A percentile compares a stretch with the other conserved stretches of the same genome.
phyloP scores from a whole-genome alignment of 2,329 filamentous ascomycete genomes.

The Rhinocladiella similis region DNA sequence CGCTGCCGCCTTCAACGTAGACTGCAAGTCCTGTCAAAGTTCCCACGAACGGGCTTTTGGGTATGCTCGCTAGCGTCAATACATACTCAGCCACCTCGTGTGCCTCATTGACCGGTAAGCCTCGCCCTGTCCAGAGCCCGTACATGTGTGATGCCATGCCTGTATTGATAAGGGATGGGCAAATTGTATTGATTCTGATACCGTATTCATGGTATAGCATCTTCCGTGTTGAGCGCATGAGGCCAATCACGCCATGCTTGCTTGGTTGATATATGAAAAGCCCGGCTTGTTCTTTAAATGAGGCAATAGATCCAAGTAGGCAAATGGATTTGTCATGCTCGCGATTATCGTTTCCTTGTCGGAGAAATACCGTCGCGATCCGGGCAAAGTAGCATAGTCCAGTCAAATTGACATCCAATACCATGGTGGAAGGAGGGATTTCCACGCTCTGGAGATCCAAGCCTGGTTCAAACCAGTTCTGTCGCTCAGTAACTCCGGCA shows the following conservation, averaged over 20 bases:
- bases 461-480: conserved; percentile 46
- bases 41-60: conserved; percentile 1
- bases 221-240: conserved; percentile 47
- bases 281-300: conserved; percentile 50
- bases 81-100: conserved; percentile 37
- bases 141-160: conserved; percentile 38
- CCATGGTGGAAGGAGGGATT: conserved; percentile 20
- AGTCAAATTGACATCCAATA: conserved; percentile 50
- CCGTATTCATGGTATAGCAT: conserved; percentile 27
- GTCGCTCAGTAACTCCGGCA: conserved; percentile 47
- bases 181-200: conserved; percentile 45
- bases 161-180: conserved; percentile 46
- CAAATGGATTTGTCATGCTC: conserved; percentile 41
- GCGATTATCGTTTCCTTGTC: conserved; percentile 36
- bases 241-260: conserved; percentile 51
- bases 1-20: conserved; percentile 44
- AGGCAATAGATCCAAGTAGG: conserved; percentile 47
- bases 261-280: conserved; percentile 48
- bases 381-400: conserved; percentile 49
- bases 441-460: conserved; percentile 46
- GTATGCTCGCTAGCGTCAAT: background rate
- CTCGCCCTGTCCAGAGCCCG: conserved; percentile 37
- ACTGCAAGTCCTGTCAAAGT: conserved; percentile 40
- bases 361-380: conserved; percentile 51
- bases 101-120: conserved; percentile 40